Base-by-base conservation (phyloP, 2,329 filamentous ascomycete genomes). In the Neonectria neomacrospora region DNA sequence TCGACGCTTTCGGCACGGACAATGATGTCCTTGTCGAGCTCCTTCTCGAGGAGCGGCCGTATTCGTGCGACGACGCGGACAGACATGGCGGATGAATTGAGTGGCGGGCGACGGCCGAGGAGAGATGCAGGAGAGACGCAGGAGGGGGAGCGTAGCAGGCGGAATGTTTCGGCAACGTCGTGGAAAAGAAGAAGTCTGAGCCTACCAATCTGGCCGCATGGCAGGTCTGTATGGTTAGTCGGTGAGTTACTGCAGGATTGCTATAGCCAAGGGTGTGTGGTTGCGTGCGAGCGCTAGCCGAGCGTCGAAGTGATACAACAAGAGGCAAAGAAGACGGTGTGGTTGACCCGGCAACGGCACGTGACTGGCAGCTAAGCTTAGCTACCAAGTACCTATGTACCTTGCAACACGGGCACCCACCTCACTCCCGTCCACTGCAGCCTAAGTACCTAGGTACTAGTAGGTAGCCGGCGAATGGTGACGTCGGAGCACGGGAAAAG, bases 1-100 rank as follows among this genome's bases (percentile, higher is more conserved):
- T 90, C 86, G 61, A 83, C 86, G 65, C 85, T 87, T 51, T 90
- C 90, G 9, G 89, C 86, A 52, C 81, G 83, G 69, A 98, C 90
- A 71, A 98, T 97, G 64, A 92, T 86, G 81, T 98, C 95, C 79
- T 91, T 91, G 75, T 96, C 92, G 62, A 91, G 84, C 82, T 98
- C 96, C 67, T 91, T 89, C 72, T 92, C 90, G 67, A 97, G 88
- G 67, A 97, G 86, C 55, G 95, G 95, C 72, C 95, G 90, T 73
- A 99, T 92, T 70, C 96, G 88, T 63, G 95, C 94, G 68, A 98
- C 92, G 63, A 98, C 94, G 75, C 93, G 87, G 70, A 97, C 92
- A 65, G 85, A 86, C 88, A 89, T 88, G 68, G 63, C 72, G 50
- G 41, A 39, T 22, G 50, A 60, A 63, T 57, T 57, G 62, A 67